A percentile compares a stretch with the other conserved stretches of the same genome.
These are phyloP conservation scores for Geotrichum restrictum DNA, from an alignment of 1,139 yeast species.

Conservation along the genomic window DNA sequence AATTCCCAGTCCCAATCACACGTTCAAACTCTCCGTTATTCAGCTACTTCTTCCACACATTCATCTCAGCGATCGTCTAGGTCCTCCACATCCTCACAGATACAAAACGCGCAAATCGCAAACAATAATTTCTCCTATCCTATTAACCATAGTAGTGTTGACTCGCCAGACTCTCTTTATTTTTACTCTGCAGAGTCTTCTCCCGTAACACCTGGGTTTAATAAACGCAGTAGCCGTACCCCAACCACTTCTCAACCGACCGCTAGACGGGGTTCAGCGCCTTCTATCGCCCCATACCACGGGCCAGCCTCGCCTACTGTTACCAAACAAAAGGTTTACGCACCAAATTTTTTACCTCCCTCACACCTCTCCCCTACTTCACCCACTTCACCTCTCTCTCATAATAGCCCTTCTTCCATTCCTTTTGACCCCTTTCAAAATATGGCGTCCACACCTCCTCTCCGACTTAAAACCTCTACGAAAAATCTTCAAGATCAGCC, in stretches of 20 bases:
- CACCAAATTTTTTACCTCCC: background rate
- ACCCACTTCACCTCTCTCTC: background rate
- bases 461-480: constrained; percentile 5
- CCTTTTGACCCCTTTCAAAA: constrained; percentile 1
- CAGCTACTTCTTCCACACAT: background rate
- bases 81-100: constrained; percentile 6
- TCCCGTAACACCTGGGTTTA: background rate
- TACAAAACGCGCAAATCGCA: background rate
- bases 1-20: background rate
- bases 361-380: background rate
- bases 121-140: constrained; percentile 12
- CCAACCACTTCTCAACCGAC: background rate
- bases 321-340: background rate
- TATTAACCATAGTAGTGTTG: background rate
- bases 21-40: background rate
- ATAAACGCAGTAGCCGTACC: background rate
- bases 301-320: background rate
- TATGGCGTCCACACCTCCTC: constrained; percentile 10
- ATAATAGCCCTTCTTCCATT: background rate
- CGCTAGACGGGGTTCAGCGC: constrained; percentile 4
- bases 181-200: constrained; percentile 4
- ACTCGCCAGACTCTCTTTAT: constrained; percentile 3
- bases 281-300: background rate
- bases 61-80: constrained; percentile 6
- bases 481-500: constrained; percentile 1